A percentile compares a stretch with the other conserved stretches of the same genome.
These are phyloP conservation scores for Termitomyces sp. DNA, from an alignment of 768 basidiomycete species.

Conservation along the genomic window DNA sequence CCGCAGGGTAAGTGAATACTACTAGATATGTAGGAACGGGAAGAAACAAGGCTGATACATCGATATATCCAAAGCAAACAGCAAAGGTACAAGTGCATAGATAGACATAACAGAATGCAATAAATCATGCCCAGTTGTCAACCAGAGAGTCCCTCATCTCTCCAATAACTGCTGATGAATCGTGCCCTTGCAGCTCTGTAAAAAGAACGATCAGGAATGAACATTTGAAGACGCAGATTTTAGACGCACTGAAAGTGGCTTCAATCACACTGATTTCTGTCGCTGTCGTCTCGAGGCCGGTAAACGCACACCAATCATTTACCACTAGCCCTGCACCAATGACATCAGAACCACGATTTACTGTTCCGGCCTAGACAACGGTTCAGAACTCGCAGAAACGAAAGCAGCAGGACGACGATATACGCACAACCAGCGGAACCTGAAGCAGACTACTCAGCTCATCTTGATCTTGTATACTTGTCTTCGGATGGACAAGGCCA, in stretches of 20 bases:
- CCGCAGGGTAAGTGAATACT: neutral
- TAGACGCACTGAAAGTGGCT: conserved; percentile 85
- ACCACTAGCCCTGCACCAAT: conserved; percentile 97
- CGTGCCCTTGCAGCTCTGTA: conserved; percentile 83
- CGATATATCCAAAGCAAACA: neutral
- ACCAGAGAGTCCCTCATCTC: conserved; percentile 91
- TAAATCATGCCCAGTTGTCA: conserved; percentile 81
- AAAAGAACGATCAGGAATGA: conserved; percentile 1
- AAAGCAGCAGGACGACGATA: neutral
- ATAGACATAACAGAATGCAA: neutral
- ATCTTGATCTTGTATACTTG: conserved; percentile 95
- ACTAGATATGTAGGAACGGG: neutral
- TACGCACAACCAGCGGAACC: conserved; percentile 86
- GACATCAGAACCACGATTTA: conserved; percentile 97
- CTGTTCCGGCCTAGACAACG: conserved; percentile 78
- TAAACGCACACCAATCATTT: conserved; percentile 99
- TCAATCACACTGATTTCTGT: conserved; percentile 99
- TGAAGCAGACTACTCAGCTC: conserved; percentile 93
- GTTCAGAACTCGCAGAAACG: conserved; percentile 1
- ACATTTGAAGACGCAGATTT: neutral
- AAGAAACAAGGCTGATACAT: neutral
- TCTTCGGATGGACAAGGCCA: conserved; percentile 96
- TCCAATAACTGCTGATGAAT: conserved; percentile 75
- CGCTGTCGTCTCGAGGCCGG: conserved; percentile 98
- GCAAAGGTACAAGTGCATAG: neutral